Base-by-base conservation (phyloP, 2,329 filamentous ascomycete species). In the Alternaria consortialis region DNA sequence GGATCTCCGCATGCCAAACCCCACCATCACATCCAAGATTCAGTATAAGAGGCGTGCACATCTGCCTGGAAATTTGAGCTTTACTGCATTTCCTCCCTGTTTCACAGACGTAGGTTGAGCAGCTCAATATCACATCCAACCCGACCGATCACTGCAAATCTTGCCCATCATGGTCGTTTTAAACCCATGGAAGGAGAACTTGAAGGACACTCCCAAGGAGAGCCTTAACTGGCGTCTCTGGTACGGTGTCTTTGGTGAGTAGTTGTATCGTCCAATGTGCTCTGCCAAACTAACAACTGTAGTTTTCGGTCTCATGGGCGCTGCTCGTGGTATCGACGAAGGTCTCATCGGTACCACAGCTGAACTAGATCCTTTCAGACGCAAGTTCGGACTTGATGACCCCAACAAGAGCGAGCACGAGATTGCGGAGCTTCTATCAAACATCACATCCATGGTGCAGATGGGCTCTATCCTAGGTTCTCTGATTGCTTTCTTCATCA, bases 381-480 rank as follows among this genome's bases (percentile, higher is more conserved):
- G 67, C 37, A 77, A 77, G 56, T 80, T 78, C 47, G 77, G 77
- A n/a, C 72, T 80, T 7, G 65, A 77, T 11, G 74, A 78, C 51
- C 56, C 62, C 0, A 51, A 37, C 23, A 75, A 75, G 53, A 74
- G 67, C 36, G 50, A 69, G 37, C 68, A 76, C 42, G 73, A 77
- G 4, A 60, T 67, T 11, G 78, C 77, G 3, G 73, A 80, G 36
- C 68, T 76, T 4, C 65, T 79, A 23, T 81, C 86, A 68, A 94
- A 94, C 76, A 90, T 94, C 56, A 90, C 90, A 2, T 86, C 90
- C 48, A 94, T 94, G 91, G 91, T 94, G 0, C 91, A 93, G 78
- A 87, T 93, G 70, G 91, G 91, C 25, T 91, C 87, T 25, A 90
- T 94, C 31, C 88, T 83, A 4, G 91, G 91, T 43, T 89, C 90